Conservation (phyloP, 2,329 filamentous ascomycete species). For the Venturiaceae sp. region DNA sequence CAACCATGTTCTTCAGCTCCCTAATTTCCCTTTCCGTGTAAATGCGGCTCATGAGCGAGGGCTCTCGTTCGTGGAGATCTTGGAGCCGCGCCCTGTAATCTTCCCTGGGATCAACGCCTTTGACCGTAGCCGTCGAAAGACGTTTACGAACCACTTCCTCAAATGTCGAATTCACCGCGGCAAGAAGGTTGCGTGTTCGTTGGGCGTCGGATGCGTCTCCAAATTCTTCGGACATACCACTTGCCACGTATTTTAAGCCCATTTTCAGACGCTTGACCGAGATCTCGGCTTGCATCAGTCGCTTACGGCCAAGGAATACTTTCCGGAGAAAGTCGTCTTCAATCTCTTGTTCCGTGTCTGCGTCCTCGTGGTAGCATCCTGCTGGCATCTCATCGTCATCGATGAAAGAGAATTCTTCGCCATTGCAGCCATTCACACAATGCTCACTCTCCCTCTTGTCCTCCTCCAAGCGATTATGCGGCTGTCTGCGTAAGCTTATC, state of each 20-base stretch:
- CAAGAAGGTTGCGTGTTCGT: conserved; percentile 34
- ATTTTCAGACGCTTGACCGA: conserved; percentile 6
- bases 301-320: conserved; percentile 1
- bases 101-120: not conserved
- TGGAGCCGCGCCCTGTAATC: conserved; percentile 1
- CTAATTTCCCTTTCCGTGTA: conserved; percentile 1
- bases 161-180: conserved; percentile 24
- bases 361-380: not conserved
- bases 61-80: not conserved
- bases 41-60: not conserved
- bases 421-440: not conserved
- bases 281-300: conserved; percentile 7
- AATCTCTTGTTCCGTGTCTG: not conserved
- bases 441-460: not conserved
- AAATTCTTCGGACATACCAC: conserved; percentile 3
- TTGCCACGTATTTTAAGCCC: conserved; percentile 5
- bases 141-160: conserved; percentile 6
- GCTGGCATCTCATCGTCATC: not conserved
- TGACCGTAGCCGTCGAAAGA: not conserved
- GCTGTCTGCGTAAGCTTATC: not conserved
- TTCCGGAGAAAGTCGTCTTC: conserved; percentile 6
- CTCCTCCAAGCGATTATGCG: not conserved
- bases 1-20: conserved; percentile 6
- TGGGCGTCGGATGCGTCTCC: not conserved
- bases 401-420: not conserved